Evolutionary conservation across 768 basidiomycete species (phyloP).

Genomic region (Dacryopinax spathularia): DNA sequence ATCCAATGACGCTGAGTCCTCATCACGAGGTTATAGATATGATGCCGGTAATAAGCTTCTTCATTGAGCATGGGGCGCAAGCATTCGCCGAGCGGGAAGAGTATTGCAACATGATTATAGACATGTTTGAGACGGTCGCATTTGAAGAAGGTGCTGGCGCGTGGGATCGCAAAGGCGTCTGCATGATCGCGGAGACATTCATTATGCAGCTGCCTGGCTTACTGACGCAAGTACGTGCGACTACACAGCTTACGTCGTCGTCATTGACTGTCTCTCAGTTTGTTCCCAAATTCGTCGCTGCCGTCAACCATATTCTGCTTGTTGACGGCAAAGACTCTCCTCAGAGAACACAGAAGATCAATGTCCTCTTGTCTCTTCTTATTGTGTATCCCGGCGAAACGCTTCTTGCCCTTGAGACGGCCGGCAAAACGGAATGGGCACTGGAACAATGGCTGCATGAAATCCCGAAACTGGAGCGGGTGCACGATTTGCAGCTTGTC

Average conservation of each 20-base stretch:
- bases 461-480: constrained; percentile 42
- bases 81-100: constrained; percentile 56
- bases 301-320: background rate
- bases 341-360: background rate
- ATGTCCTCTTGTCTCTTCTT: background rate
- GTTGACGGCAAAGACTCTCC: background rate
- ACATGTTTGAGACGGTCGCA: constrained; percentile 68
- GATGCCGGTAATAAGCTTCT: constrained; percentile 78
- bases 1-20: constrained; percentile 16
- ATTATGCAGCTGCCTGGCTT: constrained; percentile 65
- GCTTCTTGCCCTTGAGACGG: background rate
- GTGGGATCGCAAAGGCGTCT: constrained; percentile 68
- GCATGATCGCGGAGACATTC: constrained; percentile 70
- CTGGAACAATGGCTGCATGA: background rate
- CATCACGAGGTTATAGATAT: constrained; percentile 39
- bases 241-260: background rate
- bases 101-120: constrained; percentile 65
- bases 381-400: background rate
- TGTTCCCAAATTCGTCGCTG: background rate
- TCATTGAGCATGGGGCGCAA: constrained; percentile 69
- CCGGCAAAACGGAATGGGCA: background rate
- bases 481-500: constrained; percentile 80
- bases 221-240: constrained; percentile 52
- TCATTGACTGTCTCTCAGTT: background rate
- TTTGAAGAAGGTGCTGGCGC: constrained; percentile 61